These are phyloP conservation scores for Claviceps cyperi DNA, from an alignment of 2,329 filamentous ascomycete species.

Conservation along the genomic window DNA sequence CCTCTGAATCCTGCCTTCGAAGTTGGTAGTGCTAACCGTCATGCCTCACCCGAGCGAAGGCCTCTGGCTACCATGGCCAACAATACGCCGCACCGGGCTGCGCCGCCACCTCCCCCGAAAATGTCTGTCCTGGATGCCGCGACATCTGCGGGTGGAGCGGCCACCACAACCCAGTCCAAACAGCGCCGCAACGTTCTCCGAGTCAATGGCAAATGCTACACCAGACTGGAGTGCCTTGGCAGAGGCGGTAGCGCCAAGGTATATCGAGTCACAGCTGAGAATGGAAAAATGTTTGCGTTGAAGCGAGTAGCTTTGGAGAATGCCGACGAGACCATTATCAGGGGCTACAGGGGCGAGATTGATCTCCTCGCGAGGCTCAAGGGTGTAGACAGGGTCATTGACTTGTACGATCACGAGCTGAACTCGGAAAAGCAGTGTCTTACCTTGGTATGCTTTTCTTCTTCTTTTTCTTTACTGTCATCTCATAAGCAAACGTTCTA, in stretches of 20 bases:
- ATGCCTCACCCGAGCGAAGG: constrained; percentile 40
- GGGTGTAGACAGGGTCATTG: constrained; percentile 79
- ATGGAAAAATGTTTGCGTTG: constrained; percentile 85
- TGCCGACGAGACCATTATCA: constrained; percentile 69
- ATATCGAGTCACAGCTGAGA: constrained; percentile 93
- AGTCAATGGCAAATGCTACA: constrained; percentile 85
- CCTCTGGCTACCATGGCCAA: constrained; percentile 38
- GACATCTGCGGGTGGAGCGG: constrained; percentile 68
- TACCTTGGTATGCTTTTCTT: constrained; percentile 50
- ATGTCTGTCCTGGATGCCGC: constrained; percentile 94
- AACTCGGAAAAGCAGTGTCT: constrained; percentile 84
- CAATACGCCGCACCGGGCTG: constrained; percentile 64
- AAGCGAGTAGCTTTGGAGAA: constrained; percentile 87
- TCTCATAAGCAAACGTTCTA: background rate
- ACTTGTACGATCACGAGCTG: constrained; percentile 82
- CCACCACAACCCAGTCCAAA: constrained; percentile 54
- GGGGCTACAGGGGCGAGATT: constrained; percentile 89
- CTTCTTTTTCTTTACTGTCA: background rate
- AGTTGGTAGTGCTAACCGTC: constrained; percentile 21
- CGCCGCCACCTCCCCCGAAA: constrained; percentile 75
- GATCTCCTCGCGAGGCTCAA: constrained; percentile 71
- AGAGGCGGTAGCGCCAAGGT: constrained; percentile 89
- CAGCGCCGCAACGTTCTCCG: constrained; percentile 73
- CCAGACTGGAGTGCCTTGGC: constrained; percentile 77
- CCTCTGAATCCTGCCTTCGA: constrained; percentile 29